A percentile compares a stretch with the other conserved stretches of the same genome.
phyloP scores from a whole-genome alignment of 371 early-diverging fungal species.

The Mortierella sp. region DNA sequence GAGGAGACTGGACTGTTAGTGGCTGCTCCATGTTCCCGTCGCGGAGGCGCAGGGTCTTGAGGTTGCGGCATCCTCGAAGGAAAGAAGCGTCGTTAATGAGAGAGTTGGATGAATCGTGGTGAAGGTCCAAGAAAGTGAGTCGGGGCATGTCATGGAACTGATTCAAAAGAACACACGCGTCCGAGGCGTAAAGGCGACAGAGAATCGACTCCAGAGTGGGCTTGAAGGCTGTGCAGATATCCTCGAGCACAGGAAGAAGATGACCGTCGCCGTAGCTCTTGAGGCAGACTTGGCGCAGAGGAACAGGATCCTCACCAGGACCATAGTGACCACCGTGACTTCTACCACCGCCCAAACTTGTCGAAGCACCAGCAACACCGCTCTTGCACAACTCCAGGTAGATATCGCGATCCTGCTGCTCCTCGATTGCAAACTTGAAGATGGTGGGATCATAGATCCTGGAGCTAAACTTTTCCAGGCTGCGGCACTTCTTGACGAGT shows the following conservation, averaged over 20 bases:
- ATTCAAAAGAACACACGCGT: not conserved
- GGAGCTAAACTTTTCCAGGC: conserved; percentile 30
- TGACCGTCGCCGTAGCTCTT: not conserved
- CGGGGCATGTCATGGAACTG: conserved; percentile 17
- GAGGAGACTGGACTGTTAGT: not conserved
- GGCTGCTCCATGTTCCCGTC: not conserved
- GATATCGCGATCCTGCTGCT: conserved; percentile 26
- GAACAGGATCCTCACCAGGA: conserved; percentile 25
- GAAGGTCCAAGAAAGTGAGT: conserved; percentile 24
- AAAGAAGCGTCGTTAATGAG: conserved; percentile 15
- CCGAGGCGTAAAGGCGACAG: not conserved
- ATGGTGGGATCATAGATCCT: not conserved
- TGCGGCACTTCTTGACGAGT: conserved; percentile 33
- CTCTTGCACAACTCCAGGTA: conserved; percentile 18
- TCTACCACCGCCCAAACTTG: conserved; percentile 19
- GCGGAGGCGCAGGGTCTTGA: conserved; percentile 16
- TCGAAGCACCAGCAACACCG: conserved; percentile 12
- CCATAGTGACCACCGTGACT: conserved; percentile 29
- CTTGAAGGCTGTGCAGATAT: conserved; percentile 30
- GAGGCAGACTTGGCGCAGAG: conserved; percentile 24
- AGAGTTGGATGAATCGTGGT: not conserved
- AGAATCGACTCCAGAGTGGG: conserved; percentile 27
- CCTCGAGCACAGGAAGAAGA: conserved; percentile 22
- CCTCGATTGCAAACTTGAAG: conserved; percentile 38
- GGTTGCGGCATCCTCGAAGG: conserved; percentile 17